phyloP scores from a whole-genome alignment of 495 filamentous ascomycete species.

The Aspergillus ellipticus region DNA sequence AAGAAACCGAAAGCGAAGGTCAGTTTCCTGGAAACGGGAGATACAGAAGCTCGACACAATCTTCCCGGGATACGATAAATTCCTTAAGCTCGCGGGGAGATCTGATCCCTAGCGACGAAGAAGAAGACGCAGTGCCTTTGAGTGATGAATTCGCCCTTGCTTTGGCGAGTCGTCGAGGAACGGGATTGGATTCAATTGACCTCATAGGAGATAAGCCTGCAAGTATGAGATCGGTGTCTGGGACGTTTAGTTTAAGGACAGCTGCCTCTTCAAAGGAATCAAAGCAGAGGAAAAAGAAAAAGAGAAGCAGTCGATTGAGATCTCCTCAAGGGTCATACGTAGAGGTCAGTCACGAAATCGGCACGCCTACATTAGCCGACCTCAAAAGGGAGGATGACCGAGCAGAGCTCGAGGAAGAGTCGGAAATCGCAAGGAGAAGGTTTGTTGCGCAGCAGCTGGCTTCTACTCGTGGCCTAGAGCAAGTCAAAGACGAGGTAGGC shows the following conservation, averaged over 20 bases:
- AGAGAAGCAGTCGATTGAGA: conserved; percentile 23
- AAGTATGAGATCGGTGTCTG: conserved; percentile 56
- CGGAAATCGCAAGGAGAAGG: conserved; percentile 64
- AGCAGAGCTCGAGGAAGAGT: conserved; percentile 64
- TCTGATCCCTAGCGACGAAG: conserved; percentile 90
- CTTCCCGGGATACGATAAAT: conserved; percentile 80
- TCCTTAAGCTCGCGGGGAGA: conserved; percentile 92
- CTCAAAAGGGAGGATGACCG: conserved; percentile 74
- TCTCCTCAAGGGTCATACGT: conserved; percentile 23
- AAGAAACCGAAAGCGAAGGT: conserved; percentile 46
- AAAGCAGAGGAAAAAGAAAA: conserved; percentile 29
- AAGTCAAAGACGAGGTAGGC: conserved; percentile 20
- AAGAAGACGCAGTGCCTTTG: conserved; percentile 85
- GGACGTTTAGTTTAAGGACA: conserved; percentile 53
- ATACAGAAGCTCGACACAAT: conserved; percentile 73
- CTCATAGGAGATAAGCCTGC: conserved; percentile 66
- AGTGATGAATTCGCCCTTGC: conserved; percentile 90
- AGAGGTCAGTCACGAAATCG: conserved; percentile 24
- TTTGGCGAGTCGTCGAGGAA: conserved; percentile 59
- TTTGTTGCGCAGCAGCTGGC: conserved; percentile 71
- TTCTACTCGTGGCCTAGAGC: conserved; percentile 58
- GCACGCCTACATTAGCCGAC: conserved; percentile 61
- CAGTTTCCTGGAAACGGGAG: conserved; percentile 44
- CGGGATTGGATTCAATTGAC: conserved; percentile 61
- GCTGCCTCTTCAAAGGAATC: conserved; percentile 46